Percentiles rank a stretch among this genome's conserved stretches.
Conservation (phyloP, 2,329 filamentous ascomycete genomes). For the Metarhizium brunneum region DNA sequence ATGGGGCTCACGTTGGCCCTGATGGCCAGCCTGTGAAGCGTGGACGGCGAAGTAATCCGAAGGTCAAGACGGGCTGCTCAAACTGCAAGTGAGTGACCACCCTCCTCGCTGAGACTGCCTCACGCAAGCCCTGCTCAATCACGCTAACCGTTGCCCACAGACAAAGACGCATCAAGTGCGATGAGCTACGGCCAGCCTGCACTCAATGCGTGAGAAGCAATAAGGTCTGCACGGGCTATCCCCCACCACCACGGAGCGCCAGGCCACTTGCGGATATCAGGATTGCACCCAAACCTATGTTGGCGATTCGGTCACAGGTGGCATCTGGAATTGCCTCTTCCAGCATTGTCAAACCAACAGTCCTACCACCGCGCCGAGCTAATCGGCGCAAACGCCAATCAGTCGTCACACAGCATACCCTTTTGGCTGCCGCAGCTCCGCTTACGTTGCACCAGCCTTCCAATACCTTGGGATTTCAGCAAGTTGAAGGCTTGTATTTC, state of each 20-base stretch:
- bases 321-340: conserved; percentile 6
- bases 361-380: conserved; percentile 24
- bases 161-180: conserved; percentile 55
- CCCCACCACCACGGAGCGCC: conserved; percentile 41
- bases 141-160: conserved; percentile 22
- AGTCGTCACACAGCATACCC: background rate
- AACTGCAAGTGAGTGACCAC: conserved; percentile 54
- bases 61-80: conserved; percentile 57
- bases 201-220: conserved; percentile 50
- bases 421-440: conserved; percentile 4
- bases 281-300: conserved; percentile 39
- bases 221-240: conserved; percentile 52
- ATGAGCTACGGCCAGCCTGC: conserved; percentile 52
- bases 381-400: conserved; percentile 9
- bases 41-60: conserved; percentile 44
- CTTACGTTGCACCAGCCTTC: conserved; percentile 33
- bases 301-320: conserved; percentile 14
- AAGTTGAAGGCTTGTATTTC: conserved; percentile 50
- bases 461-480: conserved; percentile 34
- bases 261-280: conserved; percentile 36
- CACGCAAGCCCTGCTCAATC: background rate
- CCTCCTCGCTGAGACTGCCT: background rate
- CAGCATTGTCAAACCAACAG: conserved; percentile 11
- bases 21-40: conserved; percentile 24
- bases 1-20: background rate